A percentile compares a stretch with the other conserved stretches of the same genome.
These are phyloP conservation scores for Backusella sp. DNA, from an alignment of 192 early-diverging fungal species.

Conservation along the genomic window DNA sequence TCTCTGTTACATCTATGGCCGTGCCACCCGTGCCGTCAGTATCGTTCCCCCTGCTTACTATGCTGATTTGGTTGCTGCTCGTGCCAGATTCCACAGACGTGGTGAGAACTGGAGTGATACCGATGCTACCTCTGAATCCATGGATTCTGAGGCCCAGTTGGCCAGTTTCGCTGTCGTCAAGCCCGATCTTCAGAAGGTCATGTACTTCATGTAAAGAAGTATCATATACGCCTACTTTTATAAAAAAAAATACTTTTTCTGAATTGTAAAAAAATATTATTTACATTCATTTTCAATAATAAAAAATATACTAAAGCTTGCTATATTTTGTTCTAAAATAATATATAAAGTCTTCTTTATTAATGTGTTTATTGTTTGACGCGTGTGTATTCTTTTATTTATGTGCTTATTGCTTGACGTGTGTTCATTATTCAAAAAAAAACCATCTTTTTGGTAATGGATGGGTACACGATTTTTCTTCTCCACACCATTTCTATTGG, in stretches of 20 bases:
- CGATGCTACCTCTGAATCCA: conserved; percentile 33
- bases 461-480: too few species aligned
- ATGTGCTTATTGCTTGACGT: too few species aligned
- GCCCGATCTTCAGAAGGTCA: conserved; percentile 53
- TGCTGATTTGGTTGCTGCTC: conserved; percentile 86
- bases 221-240: not conserved
- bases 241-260: not conserved
- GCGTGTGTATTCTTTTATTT: too few species aligned
- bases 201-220: conserved; percentile 34
- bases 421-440: too few species aligned
- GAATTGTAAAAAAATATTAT: not conserved
- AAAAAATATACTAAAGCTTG: not conserved
- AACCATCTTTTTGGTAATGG: too few species aligned
- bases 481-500: too few species aligned
- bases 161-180: conserved; percentile 40
- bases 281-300: not conserved
- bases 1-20: conserved; percentile 88
- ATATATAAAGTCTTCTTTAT: not conserved
- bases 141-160: conserved; percentile 30
- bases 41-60: conserved; percentile 93
- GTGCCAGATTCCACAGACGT: conserved; percentile 82
- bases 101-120: conserved; percentile 53
- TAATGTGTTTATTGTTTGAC: too few species aligned
- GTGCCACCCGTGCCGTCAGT: conserved; percentile 86
- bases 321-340: not conserved